Evolutionary conservation across 1,284 basidiomycete species (phyloP), one percentile per base, ranked within the genome.

Genomic region (Fomitopsis pinicola): DNA sequence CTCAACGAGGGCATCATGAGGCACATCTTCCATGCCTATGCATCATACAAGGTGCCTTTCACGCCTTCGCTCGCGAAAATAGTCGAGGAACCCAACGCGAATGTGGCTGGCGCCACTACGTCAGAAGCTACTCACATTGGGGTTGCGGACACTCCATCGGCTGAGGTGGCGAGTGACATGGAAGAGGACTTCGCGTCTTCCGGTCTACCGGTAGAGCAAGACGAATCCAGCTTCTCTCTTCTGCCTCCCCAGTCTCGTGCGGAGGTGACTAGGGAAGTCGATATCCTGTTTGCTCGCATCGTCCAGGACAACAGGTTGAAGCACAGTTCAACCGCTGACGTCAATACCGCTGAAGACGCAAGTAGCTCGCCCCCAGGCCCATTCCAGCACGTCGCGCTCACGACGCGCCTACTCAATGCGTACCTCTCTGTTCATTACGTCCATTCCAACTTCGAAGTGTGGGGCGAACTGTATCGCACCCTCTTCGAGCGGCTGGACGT

Each of bases 21-120:
- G 65, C 88, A 93, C 68, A 76, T 98, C 8, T 95, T 98, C 73
- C 89, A 95, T 75, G 83, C 93, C 0, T 98, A 98, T 75, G 88
- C 94, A 0, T 77, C 89, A 0, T 97, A 93, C 76, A 80, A 78
- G 53, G 87, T 92, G 1, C 87, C 91, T 0, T 88, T 90, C 75
- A 77, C 74, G 59, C 80, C 87, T 48, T 74, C 75, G 7, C 80
- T 81, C 15, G 74, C 75, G 33, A 63, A 83, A 5, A 57, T 80
- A 8, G 68, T 75, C 30, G 64, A 65, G 30, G 42, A 58, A 3
- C 9, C 33, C 22, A 42, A 50, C 28, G 15, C 30, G 5, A 36
- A 19, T 15, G 26, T 40, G 1, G 33, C 57, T n/a, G 36, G 40
- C 12, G 35, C 59, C 19, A 22, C 45, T 26, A 4, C 48, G 12